phyloP scores from a whole-genome alignment of 768 basidiomycete genomes.

The Naematelia encephala region DNA sequence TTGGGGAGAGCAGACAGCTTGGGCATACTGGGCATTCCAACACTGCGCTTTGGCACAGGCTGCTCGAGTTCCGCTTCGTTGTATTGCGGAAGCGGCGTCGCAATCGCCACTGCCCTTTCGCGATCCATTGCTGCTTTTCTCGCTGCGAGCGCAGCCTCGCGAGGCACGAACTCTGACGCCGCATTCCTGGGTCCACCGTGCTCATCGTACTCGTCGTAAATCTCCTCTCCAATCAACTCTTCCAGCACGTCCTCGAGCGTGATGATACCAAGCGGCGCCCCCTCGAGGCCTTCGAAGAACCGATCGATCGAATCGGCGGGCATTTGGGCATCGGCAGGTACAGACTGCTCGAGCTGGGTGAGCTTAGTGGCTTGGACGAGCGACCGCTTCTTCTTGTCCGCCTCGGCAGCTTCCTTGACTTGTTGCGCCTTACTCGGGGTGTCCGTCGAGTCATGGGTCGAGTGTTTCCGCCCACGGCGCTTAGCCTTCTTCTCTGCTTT shows the following conservation, averaged over 20 bases:
- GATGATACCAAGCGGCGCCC: slow-evolving; percentile 85
- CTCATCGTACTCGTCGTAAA: slow-evolving; percentile 76
- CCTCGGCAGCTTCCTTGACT: slow-evolving; percentile 18
- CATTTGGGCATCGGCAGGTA: slow-evolving; percentile 84
- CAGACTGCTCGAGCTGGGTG: slow-evolving; percentile 65
- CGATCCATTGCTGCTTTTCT: slow-evolving; percentile 30
- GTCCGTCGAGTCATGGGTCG: slow-evolving; percentile 1
- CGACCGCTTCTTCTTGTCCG: slow-evolving; percentile 33
- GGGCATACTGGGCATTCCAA: slow-evolving; percentile 11
- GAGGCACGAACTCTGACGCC: slow-evolving; percentile 54
- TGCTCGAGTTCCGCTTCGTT: slow-evolving; percentile 25
- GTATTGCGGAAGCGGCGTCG: slow-evolving; percentile 20
- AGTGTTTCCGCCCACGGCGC: slow-evolving; percentile 17
- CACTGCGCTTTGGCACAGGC: background rate
- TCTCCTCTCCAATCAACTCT: slow-evolving; percentile 90
- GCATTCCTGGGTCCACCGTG: slow-evolving; percentile 57
- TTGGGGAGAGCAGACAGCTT: slow-evolving; percentile 17
- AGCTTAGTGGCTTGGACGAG: slow-evolving; percentile 45
- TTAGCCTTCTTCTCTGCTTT: slow-evolving; percentile 37
- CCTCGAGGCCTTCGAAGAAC: slow-evolving; percentile 80
- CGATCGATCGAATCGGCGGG: slow-evolving; percentile 71
- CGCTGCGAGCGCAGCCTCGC: slow-evolving; percentile 38
- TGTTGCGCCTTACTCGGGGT: slow-evolving; percentile 17
- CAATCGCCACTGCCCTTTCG: slow-evolving; percentile 19
- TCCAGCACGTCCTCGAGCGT: slow-evolving; percentile 90